Evolutionary conservation across 768 basidiomycete species (phyloP), one percentile per base, ranked within the genome.

Genomic region (Pisolithus sp.): DNA sequence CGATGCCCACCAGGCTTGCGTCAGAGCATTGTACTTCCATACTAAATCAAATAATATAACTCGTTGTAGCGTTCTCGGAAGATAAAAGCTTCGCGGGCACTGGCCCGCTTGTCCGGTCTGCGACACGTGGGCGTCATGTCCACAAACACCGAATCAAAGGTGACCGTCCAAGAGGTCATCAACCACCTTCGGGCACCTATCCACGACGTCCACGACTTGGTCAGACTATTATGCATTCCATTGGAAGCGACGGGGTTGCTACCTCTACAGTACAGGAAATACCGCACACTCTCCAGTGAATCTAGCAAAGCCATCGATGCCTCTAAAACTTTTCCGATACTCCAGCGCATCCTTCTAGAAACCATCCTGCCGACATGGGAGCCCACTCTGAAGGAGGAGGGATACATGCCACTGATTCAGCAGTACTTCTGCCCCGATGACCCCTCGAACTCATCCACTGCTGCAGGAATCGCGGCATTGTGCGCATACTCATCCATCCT

Each of bases 361-460:
- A 73, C 81, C 54, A 71, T 90, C 46, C 63, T 82, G 4, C 88
- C 89, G 1, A 77, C 79, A 31, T 95, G 91, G 89, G 77, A 80
- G 37, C 58, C 70, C 1, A 52, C 63, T 4, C 71, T 93, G 38
- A 64, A 68, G n/a, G 76, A 83, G 52, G 67, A 79, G 34, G 64
- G 75, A 21, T 68, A 72, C 10, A 66, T 66, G 12, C 48, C 64
- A 2, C 65, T 91, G 17, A 57, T 82, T 1, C 76, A 82, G 38
- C 82, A 85, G 53, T 91, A 83, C 65, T 92, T 93, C 61, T 82
- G 80, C 59, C 90, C 90, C 5, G 78, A 82, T 59, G 60, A 69
- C 20, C 80, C 83, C 61, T 75, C 71, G 13, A 81, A 76, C 57
- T 69, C 82, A 2, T 73, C 73, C 8, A 53, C 72, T 8, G 61